Base-by-base conservation (phyloP, 768 basidiomycete genomes). In the Agaricus sinodeliciosus region DNA sequence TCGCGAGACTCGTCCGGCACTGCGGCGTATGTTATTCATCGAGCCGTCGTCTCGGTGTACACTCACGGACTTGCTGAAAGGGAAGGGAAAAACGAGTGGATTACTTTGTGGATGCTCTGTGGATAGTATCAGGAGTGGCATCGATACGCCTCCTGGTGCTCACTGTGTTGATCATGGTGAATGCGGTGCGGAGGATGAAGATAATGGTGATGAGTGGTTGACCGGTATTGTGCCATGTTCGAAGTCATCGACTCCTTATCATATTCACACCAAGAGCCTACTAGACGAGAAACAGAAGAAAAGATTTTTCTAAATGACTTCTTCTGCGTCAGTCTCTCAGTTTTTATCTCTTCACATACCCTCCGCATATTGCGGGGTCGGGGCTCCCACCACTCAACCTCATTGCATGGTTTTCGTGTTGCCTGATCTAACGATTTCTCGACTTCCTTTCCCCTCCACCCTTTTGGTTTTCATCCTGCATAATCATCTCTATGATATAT, bases 21-120 rank as follows among this genome's bases (percentile, higher is more conserved):
- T 99, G 55, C 87, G 92, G 54, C 81, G 94, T 49, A 99, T 99
- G 96, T 75, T 99, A 60, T 85, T 82, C 60, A 81, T 97, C 44
- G 95, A 98, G 63, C 90, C 95, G 3, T 72, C 78, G 15, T 81
- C 85, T 44, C 84, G 96, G 37, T 95, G 93, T 65, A 97, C 96
- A 26, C 79, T 99, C 52, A 88, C 91, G 9, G 93, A 97, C 65
- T 69, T 99, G 45, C 76, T 98, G 48, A 84, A 86, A 63, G 94
- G 94, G 25, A 74, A 71, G 46, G 87, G 88, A 49, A 88, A 86
- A 63, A 79, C 81, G 22, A 79, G 79, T 55, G 85, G 83, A 22
- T 72, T 95, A 54, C 75, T 94, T 44, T 96, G 94, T 64, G 82
- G 84, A 15, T 96, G 94, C 65, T 78, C 76, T 19, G 68, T 67